Evolutionary conservation across 2,329 filamentous ascomycete genomes (phyloP).

Genomic region (Sporothrix humicola): DNA sequence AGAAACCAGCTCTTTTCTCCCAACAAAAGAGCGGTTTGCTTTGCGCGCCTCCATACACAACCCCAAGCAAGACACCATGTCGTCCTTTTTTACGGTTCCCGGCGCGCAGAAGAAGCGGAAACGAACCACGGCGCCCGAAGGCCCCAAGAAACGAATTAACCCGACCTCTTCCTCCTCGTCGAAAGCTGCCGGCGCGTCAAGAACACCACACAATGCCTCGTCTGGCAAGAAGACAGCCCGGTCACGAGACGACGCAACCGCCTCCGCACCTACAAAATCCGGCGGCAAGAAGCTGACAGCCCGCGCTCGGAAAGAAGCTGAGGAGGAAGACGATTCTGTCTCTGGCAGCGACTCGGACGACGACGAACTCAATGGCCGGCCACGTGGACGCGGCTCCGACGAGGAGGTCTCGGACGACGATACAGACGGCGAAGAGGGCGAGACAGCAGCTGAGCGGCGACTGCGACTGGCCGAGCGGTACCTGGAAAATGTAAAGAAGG

Average conservation of each 20-base stretch:
- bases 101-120: slow-evolving; percentile 91
- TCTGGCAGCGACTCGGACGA: slow-evolving; percentile 63
- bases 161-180: slow-evolving; percentile 45
- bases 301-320: slow-evolving; percentile 18
- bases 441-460: slow-evolving; percentile 88
- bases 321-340: slow-evolving; percentile 51
- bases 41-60: too few relatives aligned
- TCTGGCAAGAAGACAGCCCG: slow-evolving; percentile 18
- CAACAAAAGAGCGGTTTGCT: slow-evolving; percentile 1
- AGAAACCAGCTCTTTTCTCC: neutral
- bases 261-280: neutral
- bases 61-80: slow-evolving; percentile 64
- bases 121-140: slow-evolving; percentile 61
- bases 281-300: slow-evolving; percentile 39
- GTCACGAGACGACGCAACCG: slow-evolving; percentile 7
- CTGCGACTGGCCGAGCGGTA: slow-evolving; percentile 89
- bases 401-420: slow-evolving; percentile 46
- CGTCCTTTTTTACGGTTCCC: slow-evolving; percentile 93
- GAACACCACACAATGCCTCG: neutral
- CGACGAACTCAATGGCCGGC: slow-evolving; percentile 66
- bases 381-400: slow-evolving; percentile 71
- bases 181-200: slow-evolving; percentile 21
- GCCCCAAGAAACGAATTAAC: slow-evolving; percentile 65
- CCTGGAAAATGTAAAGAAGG: slow-evolving; percentile 83
- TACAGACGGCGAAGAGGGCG: slow-evolving; percentile 67